Percentiles rank a stretch among this genome's conserved stretches.
These are phyloP conservation scores for Lepidium campestre DNA, from an alignment of 441 rosid species.

Conservation along the genomic window DNA sequence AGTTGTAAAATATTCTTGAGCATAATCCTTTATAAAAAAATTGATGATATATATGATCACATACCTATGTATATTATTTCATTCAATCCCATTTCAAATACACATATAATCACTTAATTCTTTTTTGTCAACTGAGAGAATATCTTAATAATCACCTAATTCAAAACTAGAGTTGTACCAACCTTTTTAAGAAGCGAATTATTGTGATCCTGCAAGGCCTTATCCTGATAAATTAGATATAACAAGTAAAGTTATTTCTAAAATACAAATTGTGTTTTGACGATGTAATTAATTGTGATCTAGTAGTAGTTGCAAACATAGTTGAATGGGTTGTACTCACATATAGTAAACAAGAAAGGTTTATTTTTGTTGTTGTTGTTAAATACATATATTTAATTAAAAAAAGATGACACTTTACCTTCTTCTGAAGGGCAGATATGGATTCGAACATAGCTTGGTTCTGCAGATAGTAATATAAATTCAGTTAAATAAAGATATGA, in stretches of 20 bases:
- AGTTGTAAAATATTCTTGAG: neutral
- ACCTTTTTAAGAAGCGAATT: slow-evolving; percentile 69
- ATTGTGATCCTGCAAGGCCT: slow-evolving; percentile 68
- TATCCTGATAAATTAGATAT: slow-evolving; percentile 37
- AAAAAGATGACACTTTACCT: slow-evolving; percentile 37
- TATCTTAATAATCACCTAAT: neutral
- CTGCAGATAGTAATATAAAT: slow-evolving; percentile 34
- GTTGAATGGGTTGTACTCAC: too few relatives aligned
- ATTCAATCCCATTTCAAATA: neutral
- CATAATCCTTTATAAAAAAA: neutral
- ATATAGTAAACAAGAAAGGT: neutral
- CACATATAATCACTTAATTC: too few relatives aligned
- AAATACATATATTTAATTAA: neutral
- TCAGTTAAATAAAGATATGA: neutral
- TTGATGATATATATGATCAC: neutral
- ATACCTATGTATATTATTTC: neutral
- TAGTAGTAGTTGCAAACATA: neutral
- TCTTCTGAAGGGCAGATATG: slow-evolving; percentile 76
- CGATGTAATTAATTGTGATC: neutral
- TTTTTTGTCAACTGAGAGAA: too few relatives aligned
- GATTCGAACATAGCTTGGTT: slow-evolving; percentile 85
- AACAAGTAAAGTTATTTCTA: neutral
- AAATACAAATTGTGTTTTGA: neutral
- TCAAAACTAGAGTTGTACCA: slow-evolving; percentile 3
- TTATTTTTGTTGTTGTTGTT: neutral